A percentile compares a stretch with the other conserved stretches of the same genome.
These are phyloP conservation scores for Mortierella sp. DNA, from an alignment of 371 early-diverging fungal genomes.

Conservation along the genomic window DNA sequence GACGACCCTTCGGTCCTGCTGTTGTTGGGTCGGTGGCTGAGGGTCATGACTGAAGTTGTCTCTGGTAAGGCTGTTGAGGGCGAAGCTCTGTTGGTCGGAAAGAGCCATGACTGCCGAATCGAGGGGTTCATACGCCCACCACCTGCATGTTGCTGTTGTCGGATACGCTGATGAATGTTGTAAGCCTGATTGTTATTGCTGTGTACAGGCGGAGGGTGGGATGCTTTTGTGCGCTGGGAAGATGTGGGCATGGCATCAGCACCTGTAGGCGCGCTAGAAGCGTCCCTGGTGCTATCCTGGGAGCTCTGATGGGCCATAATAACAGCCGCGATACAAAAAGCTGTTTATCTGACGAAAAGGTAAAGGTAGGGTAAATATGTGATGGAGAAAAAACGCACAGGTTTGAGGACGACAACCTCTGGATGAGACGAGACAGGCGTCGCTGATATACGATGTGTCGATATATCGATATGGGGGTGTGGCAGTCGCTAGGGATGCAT, in stretches of 20 bases:
- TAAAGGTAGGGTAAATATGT: background rate
- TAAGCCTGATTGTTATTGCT: conserved; percentile 18
- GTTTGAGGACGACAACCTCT: too few species aligned
- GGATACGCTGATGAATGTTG: conserved; percentile 46
- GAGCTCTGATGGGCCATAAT: conserved; percentile 3
- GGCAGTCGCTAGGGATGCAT: too few species aligned
- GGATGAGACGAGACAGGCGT: too few species aligned
- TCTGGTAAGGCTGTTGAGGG: conserved; percentile 47
- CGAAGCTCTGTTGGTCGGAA: conserved; percentile 43
- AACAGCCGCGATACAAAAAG: conserved; percentile 12
- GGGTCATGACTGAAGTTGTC: conserved; percentile 47
- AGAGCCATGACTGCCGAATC: conserved; percentile 54
- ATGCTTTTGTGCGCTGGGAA: conserved; percentile 4
- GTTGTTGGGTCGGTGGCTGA: conserved; percentile 36
- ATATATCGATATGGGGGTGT: too few species aligned
- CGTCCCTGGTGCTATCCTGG: background rate
- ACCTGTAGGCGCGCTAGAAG: too few species aligned
- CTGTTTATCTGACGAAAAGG: background rate
- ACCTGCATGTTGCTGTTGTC: conserved; percentile 13
- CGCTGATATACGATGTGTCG: too few species aligned
- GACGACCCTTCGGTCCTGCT: conserved; percentile 19
- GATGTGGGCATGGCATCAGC: background rate
- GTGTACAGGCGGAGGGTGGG: conserved; percentile 38
- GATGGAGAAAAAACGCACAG: background rate
- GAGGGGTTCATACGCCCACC: conserved; percentile 30